Conservation (phyloP, 371 early-diverging fungal species). For the Choanephora cucurbitarum region DNA sequence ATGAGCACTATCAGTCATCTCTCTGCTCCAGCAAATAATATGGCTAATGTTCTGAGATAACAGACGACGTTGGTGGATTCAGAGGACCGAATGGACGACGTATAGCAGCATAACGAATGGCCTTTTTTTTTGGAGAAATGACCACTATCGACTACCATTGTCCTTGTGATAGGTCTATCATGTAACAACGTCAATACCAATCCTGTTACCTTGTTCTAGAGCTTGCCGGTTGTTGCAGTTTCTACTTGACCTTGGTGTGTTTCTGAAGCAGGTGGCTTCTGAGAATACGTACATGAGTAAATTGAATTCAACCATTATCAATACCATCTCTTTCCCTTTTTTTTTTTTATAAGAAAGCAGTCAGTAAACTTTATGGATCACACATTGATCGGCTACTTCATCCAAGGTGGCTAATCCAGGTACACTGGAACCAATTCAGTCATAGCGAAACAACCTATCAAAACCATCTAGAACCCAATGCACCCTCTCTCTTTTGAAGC, state of each 20-base stretch:
- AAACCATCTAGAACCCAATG: conserved; percentile 76
- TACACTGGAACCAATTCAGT: conserved; percentile 93
- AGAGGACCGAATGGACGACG: conserved; percentile 85
- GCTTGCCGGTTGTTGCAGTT: conserved; percentile 57
- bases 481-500: conserved; percentile 89
- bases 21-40: conserved; percentile 89
- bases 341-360: no score
- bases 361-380: conserved; percentile 80
- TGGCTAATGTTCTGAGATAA: conserved; percentile 89
- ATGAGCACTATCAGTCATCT: no score
- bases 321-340: conserved; percentile 71
- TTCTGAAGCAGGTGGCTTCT: conserved; percentile 88
- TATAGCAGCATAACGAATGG: conserved; percentile 88
- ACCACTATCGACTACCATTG: conserved; percentile 91
- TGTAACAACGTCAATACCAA: no score
- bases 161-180: conserved; percentile 85
- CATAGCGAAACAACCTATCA: conserved; percentile 92
- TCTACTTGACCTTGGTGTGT: conserved; percentile 84
- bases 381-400: conserved; percentile 79
- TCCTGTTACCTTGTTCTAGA: conserved; percentile 86
- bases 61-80: conserved; percentile 92
- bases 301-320: conserved; percentile 87
- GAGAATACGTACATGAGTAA: conserved; percentile 80
- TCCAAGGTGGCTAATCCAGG: conserved; percentile 91
- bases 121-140: conserved; percentile 92